Conservation (phyloP, 1,139 yeast species). For the Pichia sp. region DNA sequence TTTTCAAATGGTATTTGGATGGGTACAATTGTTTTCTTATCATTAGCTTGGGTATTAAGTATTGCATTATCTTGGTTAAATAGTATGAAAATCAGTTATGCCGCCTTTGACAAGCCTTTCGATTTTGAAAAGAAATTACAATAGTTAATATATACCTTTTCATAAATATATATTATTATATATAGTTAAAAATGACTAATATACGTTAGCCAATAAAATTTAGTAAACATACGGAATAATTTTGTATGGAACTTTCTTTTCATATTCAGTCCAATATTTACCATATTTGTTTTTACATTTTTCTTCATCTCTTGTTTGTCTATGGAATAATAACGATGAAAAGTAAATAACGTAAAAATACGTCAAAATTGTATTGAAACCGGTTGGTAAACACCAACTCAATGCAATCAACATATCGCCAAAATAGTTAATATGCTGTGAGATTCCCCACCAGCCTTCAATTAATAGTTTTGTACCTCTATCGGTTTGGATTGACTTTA, state of each 20-base stretch:
- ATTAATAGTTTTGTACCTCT: constrained; percentile 75
- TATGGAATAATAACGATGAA: constrained; percentile 71
- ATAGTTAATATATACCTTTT: constrained; percentile 25
- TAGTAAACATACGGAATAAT: constrained; percentile 84
- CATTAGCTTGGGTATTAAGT: constrained; percentile 45
- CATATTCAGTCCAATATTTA: constrained; percentile 77
- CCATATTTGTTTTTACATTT: constrained; percentile 87
- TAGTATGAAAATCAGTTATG: constrained; percentile 59
- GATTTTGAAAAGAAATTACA: constrained; percentile 59
- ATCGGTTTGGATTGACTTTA: constrained; percentile 62
- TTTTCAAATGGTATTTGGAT: constrained; percentile 64
- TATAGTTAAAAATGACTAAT: background rate
- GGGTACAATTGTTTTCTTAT: constrained; percentile 50
- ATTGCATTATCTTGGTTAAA: constrained; percentile 57
- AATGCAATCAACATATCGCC: constrained; percentile 94
- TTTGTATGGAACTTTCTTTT: constrained; percentile 73
- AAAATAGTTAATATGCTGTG: constrained; percentile 90
- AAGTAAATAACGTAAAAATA: constrained; percentile 84
- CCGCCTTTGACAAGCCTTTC: constrained; percentile 64
- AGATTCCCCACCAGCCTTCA: constrained; percentile 94
- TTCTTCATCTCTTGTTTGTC: constrained; percentile 87
- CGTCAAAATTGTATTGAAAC: constrained; percentile 72
- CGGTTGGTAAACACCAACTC: constrained; percentile 92
- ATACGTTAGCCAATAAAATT: too few species aligned
- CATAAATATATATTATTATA: background rate